A percentile compares a stretch with the other conserved stretches of the same genome.
phyloP scores from a whole-genome alignment of 2,329 filamentous ascomycete species.

The Plenodomus lindquistii region DNA sequence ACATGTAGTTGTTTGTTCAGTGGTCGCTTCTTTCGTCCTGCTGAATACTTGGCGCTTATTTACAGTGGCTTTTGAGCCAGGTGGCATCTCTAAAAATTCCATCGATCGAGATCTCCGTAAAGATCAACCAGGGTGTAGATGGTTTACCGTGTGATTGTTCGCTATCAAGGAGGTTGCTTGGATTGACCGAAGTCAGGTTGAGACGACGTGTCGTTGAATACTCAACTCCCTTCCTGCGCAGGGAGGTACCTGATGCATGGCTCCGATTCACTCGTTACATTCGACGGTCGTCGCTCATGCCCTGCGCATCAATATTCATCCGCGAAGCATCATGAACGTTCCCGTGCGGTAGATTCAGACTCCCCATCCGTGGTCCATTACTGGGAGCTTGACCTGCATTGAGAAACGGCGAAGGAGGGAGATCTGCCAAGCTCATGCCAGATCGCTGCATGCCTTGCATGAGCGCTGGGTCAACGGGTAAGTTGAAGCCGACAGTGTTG shows the following conservation, averaged over 20 bases:
- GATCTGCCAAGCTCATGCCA: slow-evolving; percentile 25
- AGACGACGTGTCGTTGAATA: too few species aligned
- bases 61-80: not conserved
- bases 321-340: slow-evolving; percentile 4
- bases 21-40: not conserved
- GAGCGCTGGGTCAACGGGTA: slow-evolving; percentile 65
- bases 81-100: too few species aligned
- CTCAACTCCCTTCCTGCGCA: slow-evolving; percentile 8
- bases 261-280: slow-evolving; percentile 28
- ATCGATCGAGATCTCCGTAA: too few species aligned
- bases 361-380: slow-evolving; percentile 12
- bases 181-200: too few species aligned
- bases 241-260: slow-evolving; percentile 23
- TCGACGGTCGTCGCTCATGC: slow-evolving; percentile 14
- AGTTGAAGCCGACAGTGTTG: slow-evolving; percentile 52
- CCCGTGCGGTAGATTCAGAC: slow-evolving; percentile 10
- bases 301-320: slow-evolving; percentile 5
- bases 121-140: too few species aligned
- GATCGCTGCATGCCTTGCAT: slow-evolving; percentile 49
- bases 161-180: too few species aligned
- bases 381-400: slow-evolving; percentile 19
- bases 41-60: not conserved
- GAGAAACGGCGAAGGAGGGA: slow-evolving; percentile 43
- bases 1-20: too few species aligned
- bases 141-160: too few species aligned